Conservation (phyloP, 73 alveolate species). For the Urostyla sp. region DNA sequence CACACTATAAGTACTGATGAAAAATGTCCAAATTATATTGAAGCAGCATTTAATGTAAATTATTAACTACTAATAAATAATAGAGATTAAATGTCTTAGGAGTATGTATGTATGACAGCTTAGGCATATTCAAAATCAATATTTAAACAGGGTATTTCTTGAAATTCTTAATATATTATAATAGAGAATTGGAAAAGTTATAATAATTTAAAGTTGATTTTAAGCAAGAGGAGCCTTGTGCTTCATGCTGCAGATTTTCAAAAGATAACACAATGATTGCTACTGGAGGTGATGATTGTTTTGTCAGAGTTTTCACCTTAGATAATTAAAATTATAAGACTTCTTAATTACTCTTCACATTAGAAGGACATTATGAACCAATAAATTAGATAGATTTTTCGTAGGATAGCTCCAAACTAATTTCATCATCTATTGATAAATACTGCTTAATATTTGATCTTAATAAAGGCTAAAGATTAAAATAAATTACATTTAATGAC, state of each 20-base stretch:
- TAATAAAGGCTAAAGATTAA: constrained; percentile 14
- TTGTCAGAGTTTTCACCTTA: constrained; percentile 15
- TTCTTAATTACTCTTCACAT: background rate
- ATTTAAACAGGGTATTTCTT: constrained; percentile 21
- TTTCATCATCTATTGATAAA: constrained; percentile 9
- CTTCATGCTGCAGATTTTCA: constrained; percentile 14
- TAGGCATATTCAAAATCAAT: constrained; percentile 6
- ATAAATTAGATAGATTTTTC: constrained; percentile 17
- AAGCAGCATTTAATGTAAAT: constrained; percentile 16
- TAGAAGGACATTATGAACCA: constrained; percentile 40
- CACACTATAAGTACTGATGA: constrained; percentile 10
- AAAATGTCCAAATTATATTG: constrained; percentile 17
- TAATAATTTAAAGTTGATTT: constrained; percentile 27
- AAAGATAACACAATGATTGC: constrained; percentile 24
- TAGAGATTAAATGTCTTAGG: constrained; percentile 22
- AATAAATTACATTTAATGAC: constrained; percentile 26
- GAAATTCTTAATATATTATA: background rate
- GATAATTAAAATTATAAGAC: constrained; percentile 1
- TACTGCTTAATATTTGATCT: constrained; percentile 23
- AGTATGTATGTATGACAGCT: constrained; percentile 25
- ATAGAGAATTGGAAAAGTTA: constrained; percentile 14
- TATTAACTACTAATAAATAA: background rate
- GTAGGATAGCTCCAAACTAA: background rate
- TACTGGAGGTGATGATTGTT: constrained; percentile 32
- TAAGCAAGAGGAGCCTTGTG: constrained; percentile 42